Percentiles rank a stretch among this genome's conserved stretches.
Evolutionary conservation across 257 asterid genomes (phyloP).

Genomic region (Henckelia pumila): DNA sequence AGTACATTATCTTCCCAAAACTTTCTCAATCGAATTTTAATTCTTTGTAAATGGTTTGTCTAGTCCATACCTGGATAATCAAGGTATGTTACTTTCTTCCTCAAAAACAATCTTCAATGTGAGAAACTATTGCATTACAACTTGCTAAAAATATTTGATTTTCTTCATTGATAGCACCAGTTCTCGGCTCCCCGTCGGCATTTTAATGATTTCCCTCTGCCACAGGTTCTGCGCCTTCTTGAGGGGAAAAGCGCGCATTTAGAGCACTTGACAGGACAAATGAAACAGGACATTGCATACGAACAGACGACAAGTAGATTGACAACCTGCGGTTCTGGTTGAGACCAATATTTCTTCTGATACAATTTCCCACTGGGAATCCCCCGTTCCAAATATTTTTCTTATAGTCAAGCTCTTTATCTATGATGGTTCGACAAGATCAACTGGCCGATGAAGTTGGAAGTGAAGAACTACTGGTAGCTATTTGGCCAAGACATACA

Average conservation of each 20-base stretch:
- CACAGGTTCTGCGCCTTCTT: conserved; percentile 63
- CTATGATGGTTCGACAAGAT: not conserved
- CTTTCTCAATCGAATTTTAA: not conserved
- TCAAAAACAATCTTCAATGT: too few species aligned
- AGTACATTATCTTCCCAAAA: not conserved
- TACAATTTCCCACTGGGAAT: too few species aligned
- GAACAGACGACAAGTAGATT: too few species aligned
- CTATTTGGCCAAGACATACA: not conserved
- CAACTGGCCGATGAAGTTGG: not conserved
- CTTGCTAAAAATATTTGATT: not conserved
- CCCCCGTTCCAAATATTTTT: too few species aligned
- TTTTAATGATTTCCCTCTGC: not conserved
- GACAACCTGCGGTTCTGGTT: not conserved
- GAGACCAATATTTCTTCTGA: too few species aligned
- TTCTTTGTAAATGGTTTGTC: not conserved
- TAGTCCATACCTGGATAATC: too few species aligned
- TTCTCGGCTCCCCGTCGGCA: not conserved
- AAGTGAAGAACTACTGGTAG: not conserved
- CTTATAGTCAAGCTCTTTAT: too few species aligned
- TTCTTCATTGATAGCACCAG: too few species aligned
- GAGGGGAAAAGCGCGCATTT: conserved; percentile 56
- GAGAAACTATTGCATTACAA: not conserved
- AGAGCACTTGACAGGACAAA: conserved; percentile 48
- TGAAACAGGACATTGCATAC: conserved; percentile 23
- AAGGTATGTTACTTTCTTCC: too few species aligned